Percentiles rank a stretch among this genome's conserved stretches.
These are phyloP conservation scores for Drechslerella coelobrocha DNA, from an alignment of 2,329 filamentous ascomycete genomes.

Conservation along the genomic window DNA sequence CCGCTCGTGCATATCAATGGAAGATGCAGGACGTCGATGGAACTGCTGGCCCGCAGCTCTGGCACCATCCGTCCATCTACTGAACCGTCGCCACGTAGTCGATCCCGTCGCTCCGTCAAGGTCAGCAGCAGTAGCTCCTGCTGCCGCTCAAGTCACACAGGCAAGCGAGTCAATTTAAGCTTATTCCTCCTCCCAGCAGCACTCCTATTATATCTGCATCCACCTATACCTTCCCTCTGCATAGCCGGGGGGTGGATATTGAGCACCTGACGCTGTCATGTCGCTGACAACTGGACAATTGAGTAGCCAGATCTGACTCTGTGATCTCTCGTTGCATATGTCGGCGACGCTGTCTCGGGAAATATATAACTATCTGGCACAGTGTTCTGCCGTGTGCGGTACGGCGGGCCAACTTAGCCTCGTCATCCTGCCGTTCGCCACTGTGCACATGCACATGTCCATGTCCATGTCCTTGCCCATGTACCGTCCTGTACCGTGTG, in stretches of 20 bases:
- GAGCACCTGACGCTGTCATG: slow-evolving; percentile 30
- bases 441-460: background rate
- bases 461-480: too few species aligned
- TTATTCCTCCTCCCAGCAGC: slow-evolving; percentile 37
- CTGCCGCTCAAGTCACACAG: slow-evolving; percentile 27
- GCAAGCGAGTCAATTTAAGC: slow-evolving; percentile 50
- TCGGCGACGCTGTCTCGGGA: slow-evolving; percentile 3
- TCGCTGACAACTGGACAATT: background rate
- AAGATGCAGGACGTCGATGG: slow-evolving; percentile 37
- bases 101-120: slow-evolving; percentile 18
- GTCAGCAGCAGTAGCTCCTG: too few species aligned
- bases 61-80: slow-evolving; percentile 16
- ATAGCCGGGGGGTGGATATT: background rate
- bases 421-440: background rate
- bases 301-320: background rate
- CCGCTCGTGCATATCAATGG: slow-evolving; percentile 34
- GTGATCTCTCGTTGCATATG: slow-evolving; percentile 7
- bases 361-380: background rate
- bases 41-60: slow-evolving; percentile 9
- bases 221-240: background rate
- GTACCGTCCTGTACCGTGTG: background rate
- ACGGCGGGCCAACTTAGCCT: background rate
- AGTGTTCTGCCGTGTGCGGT: background rate
- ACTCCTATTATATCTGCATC: slow-evolving; percentile 9
- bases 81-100: slow-evolving; percentile 49